phyloP scores from a whole-genome alignment of 176 grass and related monocot species.

The Triticum monococcum region DNA sequence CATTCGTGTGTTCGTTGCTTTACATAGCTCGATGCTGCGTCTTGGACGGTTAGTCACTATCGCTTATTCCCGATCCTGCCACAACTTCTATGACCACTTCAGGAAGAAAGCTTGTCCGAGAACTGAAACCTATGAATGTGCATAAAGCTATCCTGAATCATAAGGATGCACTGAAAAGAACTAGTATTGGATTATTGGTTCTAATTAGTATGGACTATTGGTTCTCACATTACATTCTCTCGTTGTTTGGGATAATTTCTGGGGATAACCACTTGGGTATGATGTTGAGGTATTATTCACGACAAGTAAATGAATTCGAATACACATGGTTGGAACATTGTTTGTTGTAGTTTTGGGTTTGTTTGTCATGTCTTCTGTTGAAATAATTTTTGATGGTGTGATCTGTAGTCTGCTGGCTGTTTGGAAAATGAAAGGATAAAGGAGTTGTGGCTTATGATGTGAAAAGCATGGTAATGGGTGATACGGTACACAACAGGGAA shows the following conservation, averaged over 20 bases:
- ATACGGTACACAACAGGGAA: neutral
- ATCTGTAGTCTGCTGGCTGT: neutral
- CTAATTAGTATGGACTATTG: neutral
- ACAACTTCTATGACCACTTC: conserved; percentile 6
- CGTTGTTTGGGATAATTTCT: neutral
- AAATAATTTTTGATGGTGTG: neutral
- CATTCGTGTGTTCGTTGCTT: conserved; percentile 79
- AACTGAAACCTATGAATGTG: conserved; percentile 26
- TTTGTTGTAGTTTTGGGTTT: conserved; percentile 9
- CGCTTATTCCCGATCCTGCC: neutral
- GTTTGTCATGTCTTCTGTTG: neutral
- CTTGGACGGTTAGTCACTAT: conserved; percentile 61
- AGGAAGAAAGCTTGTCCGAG: neutral
- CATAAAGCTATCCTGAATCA: conserved; percentile 5
- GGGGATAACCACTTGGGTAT: neutral
- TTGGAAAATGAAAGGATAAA: neutral
- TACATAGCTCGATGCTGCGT: conserved; percentile 79
- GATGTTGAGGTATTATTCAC: neutral
- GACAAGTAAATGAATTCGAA: neutral
- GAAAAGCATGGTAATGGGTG: neutral
- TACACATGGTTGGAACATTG: neutral
- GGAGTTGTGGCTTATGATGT: neutral
- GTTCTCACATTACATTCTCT: conserved; percentile 13
- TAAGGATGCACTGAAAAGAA: neutral
- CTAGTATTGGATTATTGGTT: conserved; percentile 4